Percentiles rank a stretch among this genome's conserved stretches.
These are phyloP conservation scores for Suillus placidus DNA, from an alignment of 768 basidiomycete genomes.

Conservation along the genomic window DNA sequence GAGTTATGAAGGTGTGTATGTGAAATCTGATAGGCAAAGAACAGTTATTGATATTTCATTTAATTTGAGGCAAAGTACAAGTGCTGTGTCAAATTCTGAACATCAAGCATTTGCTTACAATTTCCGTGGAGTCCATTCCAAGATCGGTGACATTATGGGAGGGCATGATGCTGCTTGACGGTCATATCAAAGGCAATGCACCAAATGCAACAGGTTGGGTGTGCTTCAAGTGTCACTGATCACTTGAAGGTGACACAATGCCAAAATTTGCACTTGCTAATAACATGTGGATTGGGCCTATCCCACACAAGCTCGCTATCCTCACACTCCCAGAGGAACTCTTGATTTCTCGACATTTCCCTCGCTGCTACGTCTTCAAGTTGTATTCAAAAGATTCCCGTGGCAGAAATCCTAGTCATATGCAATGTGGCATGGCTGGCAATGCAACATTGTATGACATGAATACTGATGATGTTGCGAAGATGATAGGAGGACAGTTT, in stretches of 20 bases:
- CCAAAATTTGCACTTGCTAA: constrained; percentile 36
- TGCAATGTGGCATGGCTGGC: constrained; percentile 31
- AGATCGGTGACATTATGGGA: not conserved
- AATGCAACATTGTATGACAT: constrained; percentile 38
- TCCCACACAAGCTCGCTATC: constrained; percentile 28
- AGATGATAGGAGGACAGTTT: no score
- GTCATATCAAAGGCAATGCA: not conserved
- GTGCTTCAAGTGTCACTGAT: not conserved
- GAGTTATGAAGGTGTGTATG: not conserved
- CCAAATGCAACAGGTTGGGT: not conserved
- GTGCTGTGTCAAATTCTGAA: no score
- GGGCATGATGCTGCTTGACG: not conserved
- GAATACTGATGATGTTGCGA: constrained; percentile 11
- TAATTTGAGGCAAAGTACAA: no score
- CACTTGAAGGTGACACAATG: not conserved
- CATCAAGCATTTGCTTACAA: no score
- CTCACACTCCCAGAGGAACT: constrained; percentile 40
- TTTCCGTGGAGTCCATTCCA: no score
- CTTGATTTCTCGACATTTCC: constrained; percentile 36
- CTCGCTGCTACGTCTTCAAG: constrained; percentile 39
- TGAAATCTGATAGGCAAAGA: no score
- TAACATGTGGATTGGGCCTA: constrained; percentile 41
- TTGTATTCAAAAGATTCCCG: constrained; percentile 33
- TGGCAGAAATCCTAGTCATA: not conserved
- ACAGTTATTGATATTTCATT: no score